Percentiles rank a stretch among this genome's conserved stretches.
These are phyloP conservation scores for Clitoria ternatea DNA, from an alignment of 306 rosid genomes.

Conservation along the genomic window DNA sequence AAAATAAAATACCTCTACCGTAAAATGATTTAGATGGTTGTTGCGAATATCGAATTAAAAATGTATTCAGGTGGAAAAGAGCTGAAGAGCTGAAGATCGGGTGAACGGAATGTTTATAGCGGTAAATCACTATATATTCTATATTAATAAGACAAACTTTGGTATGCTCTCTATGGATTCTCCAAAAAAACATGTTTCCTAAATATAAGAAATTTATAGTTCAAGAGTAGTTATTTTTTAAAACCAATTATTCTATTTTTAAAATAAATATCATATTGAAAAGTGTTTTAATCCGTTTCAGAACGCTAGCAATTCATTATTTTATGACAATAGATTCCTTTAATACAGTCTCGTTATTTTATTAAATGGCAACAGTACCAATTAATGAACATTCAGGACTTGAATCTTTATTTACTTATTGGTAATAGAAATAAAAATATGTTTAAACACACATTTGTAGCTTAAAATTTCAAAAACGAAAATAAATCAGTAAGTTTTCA, in stretches of 20 bases:
- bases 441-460: neutral
- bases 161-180: neutral
- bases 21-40: neutral
- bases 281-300: neutral
- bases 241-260: neutral
- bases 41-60: neutral
- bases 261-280: neutral
- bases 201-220: neutral
- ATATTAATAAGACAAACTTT: neutral
- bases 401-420: neutral
- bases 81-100: neutral
- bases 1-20: neutral
- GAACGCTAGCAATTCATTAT: neutral
- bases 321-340: neutral
- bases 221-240: neutral
- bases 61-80: neutral
- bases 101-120: neutral
- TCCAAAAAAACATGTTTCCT: neutral
- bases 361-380: neutral
- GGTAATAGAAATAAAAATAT: neutral
- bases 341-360: neutral
- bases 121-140: neutral
- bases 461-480: neutral
- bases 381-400: neutral
- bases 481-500: neutral